These are phyloP conservation scores for Azolla pinnata DNA, from an alignment of 75 land plant species.

Conservation along the genomic window DNA sequence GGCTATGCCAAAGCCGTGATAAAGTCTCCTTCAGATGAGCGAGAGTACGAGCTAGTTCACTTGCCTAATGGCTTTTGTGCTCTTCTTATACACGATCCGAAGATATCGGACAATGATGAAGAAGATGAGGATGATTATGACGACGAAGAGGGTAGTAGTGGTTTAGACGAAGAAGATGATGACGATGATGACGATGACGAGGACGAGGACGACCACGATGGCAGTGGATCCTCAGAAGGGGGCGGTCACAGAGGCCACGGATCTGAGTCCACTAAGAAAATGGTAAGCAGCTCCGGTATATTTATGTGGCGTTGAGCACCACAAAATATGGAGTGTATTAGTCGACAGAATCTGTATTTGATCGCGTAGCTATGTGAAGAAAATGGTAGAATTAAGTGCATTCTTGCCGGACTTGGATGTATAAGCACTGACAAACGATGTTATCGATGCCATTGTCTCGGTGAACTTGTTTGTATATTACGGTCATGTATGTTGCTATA, in stretches of 20 bases:
- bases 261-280: constrained; percentile 7
- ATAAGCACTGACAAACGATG: too few species aligned
- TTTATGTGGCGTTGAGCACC: too few species aligned
- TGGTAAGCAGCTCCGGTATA: too few species aligned
- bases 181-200: constrained; percentile 25
- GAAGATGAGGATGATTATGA: constrained; percentile 16
- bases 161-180: constrained; percentile 19
- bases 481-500: too few species aligned
- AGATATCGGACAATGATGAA: constrained; percentile 26
- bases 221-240: constrained; percentile 11
- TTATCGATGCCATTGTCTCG: too few species aligned
- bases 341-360: too few species aligned
- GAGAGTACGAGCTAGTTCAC: constrained; percentile 37
- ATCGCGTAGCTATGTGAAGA: too few species aligned
- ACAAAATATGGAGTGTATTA: too few species aligned
- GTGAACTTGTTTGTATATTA: too few species aligned
- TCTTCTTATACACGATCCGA: constrained; percentile 57
- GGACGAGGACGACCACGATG: constrained; percentile 23
- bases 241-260: constrained; percentile 8
- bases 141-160: constrained; percentile 26
- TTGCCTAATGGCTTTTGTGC: constrained; percentile 53
- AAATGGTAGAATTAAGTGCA: too few species aligned
- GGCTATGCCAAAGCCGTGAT: constrained; percentile 23
- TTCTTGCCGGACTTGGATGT: too few species aligned
- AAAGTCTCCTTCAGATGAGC: constrained; percentile 49